Evolutionary conservation across 345 rosid genomes (phyloP).

Genomic region (Populus tremula): DNA sequence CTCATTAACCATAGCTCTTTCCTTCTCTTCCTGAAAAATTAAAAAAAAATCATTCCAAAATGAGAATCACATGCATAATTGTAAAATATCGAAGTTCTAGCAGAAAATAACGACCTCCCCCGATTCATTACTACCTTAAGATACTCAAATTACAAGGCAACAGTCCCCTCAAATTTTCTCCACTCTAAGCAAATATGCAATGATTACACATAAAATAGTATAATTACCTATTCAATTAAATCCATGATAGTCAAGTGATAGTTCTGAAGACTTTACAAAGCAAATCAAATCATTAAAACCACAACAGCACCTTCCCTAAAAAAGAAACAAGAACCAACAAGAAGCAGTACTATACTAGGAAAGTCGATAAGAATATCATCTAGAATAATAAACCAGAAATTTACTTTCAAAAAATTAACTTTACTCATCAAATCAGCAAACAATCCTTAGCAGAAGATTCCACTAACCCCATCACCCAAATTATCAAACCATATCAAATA

Average conservation of each 20-base stretch:
- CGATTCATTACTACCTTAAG: neutral
- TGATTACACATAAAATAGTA: neutral
- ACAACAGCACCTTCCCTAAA: neutral
- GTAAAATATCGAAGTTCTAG: neutral
- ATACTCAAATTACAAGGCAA: neutral
- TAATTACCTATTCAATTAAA: neutral
- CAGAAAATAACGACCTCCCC: neutral
- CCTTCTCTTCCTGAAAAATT: conserved; percentile 67
- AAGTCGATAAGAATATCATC: neutral
- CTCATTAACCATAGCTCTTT: conserved; percentile 79
- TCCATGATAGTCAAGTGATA: neutral
- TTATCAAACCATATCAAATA: neutral
- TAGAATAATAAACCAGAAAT: neutral
- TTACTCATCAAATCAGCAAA: neutral
- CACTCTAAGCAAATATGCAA: neutral
- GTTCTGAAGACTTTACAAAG: neutral
- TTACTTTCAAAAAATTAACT: neutral
- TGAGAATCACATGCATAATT: neutral
- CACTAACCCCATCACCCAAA: neutral
- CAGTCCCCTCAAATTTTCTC: neutral
- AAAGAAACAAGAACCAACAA: neutral
- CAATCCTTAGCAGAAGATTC: too few relatives aligned
- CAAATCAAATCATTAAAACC: neutral
- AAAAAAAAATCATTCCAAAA: neutral
- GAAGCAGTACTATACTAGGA: neutral